Evolutionary conservation across 768 basidiomycete species (phyloP), one percentile per base, ranked within the genome.

Genomic region (Gymnopilus junonius): DNA sequence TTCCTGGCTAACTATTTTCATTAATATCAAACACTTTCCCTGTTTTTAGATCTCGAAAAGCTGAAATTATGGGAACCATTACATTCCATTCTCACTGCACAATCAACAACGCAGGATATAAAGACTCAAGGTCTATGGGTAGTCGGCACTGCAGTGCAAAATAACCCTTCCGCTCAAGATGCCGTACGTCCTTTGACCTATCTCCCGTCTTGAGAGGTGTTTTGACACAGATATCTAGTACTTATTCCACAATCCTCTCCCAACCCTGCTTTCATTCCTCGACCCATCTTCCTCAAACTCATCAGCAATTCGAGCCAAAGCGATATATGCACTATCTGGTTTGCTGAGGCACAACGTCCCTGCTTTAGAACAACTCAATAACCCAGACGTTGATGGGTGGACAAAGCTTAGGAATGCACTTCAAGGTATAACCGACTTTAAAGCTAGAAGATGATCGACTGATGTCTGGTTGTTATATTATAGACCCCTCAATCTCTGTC

Each of bases 111-210:
- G 0, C 82, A 85, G n/a, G 79, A 78, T 27, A 82, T 95, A 25
- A 88, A 85, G 68, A 76, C 82, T 63, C 87, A 92, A 63, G 85
- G 87, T 0, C 76, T 95, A 10, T 97, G 95, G 95, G 87, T 95
- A 0, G 83, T 93, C 25, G 95, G 95, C 6, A 97, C 95, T 0
- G 93, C 95, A 0, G 70, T 95, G 5, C 94, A 95, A 73, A 96
- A 97, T 69, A 97, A 96, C 65, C 93, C 94, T 0, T 79, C 87
- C 8, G 93, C 95, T 0, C 95, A 96, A 66, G 80, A 84, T 58
- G 85, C 87, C 3, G 92, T 93, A 69, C 65, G 87, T 82, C 14
- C 54, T 17, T 39, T 40, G 35, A n/a, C 46, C 4, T 23, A 46
- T 27, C 2, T 8, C 54, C 37, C 37, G 4, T 42, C 17, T 11